Evolutionary conservation across 495 filamentous ascomycete species (phyloP), one percentile per base, ranked within the genome.

Genomic region (Hypoxylon lienhwacheense): DNA sequence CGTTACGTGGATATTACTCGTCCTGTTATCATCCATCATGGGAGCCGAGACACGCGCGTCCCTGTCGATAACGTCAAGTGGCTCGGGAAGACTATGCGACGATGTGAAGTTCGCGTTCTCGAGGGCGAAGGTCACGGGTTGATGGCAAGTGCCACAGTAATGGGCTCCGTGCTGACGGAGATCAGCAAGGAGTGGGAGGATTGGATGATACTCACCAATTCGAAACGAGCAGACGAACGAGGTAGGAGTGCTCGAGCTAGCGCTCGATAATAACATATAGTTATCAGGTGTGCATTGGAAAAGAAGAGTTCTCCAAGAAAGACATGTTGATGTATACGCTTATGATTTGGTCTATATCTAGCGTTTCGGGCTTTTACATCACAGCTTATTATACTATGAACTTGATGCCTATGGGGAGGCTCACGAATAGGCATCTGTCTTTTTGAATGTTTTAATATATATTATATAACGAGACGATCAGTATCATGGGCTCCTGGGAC

Each of bases 151-250:
- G 92, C 93, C 5, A 70, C 73, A 12, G 92, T 99, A 16, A 97
- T 99, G 95, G 87, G 89, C 17, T 83, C 84, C 44, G 87, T 97
- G 15, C 67, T 98, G 57, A 95, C 89, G 69, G 93, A 98, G 70
- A 93, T 98, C 61, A 87, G 88, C 24, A 80, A 81, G 33, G 95
- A 98, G 66, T 97, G 92, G 95, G 90, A 93, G 51, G 91, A 96
- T 53, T 96, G 92, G 91, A 84, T 80, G 55, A 79, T 74, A 34
- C 73, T 87, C 0, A 65, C 65, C 24, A 68, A 57, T 20, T 64
- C 65, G 20, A 57, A 56, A 34, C 57, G 61, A 46, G 46, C 22
- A 5, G 65, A 67, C 14, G 65, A 67, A n/a, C 52, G 64, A 52
- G 61, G 65, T 4, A 54, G 65, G 36, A 65, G 65, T 24, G 17